Base-by-base conservation (phyloP, 2,329 filamentous ascomycete species). In the Colletotrichum orchidophilum region DNA sequence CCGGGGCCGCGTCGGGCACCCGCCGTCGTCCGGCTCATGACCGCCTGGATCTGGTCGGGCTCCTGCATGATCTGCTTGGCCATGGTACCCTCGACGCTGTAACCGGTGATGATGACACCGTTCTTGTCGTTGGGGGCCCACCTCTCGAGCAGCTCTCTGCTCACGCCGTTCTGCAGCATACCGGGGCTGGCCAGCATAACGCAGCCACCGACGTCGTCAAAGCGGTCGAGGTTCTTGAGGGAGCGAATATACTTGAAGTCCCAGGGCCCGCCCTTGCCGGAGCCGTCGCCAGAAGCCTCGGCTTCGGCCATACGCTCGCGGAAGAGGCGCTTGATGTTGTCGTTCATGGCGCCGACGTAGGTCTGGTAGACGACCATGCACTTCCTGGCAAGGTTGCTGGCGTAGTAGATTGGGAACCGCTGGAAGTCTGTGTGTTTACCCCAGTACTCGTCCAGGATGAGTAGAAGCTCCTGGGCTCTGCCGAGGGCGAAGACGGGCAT, bases 341-440 rank as follows among this genome's bases (percentile, higher is more conserved):
- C 96, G 80, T 99, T 99, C 96, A 99, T 99, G 66, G 95, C 95
- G 59, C 95, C 94, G 59, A 98, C 94, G 77, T 98, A 99, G 1
- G 96, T 99, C 80, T 98, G 96, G 79, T 99, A 99, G 3, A 98
- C 95, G 33, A 98, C 90, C 96, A 99, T 99, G 83, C 96, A 99
- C 82, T 97, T 96, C 73, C 96, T 88, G 1, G 96, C 96, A 52
- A 98, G 89, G 77, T 97, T 97, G 77, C 94, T 96, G 65, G 97
- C 97, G 81, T 98, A 99, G 84, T 98, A 99, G 73, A 99, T 98
- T 5, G 96, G 96, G 42, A 93, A 92, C 75, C 94, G 95, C 74
- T 97, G 95, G 75, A 92, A 94, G 76, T 98, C 95, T 1, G 90
- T 84, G 78, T 99, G 96, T 67, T 95, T 94, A 73, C 89, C 90